Percentiles rank a stretch among this genome's conserved stretches.
Evolutionary conservation across 495 filamentous ascomycete species (phyloP).

Genomic region (Penicillium pancosmium): DNA sequence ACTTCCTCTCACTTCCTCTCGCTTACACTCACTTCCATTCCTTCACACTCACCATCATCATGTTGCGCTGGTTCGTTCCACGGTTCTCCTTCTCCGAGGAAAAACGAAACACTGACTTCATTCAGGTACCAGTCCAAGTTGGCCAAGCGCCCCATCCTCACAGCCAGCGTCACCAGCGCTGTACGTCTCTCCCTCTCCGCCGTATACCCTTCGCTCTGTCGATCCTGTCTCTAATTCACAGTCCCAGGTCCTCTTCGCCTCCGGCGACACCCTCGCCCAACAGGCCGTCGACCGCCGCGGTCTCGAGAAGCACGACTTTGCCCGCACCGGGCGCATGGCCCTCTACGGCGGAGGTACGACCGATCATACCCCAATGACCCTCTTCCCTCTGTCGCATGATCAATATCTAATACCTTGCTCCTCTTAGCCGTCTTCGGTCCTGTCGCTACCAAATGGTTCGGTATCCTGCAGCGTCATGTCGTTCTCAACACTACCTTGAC

Average conservation of each 20-base stretch:
- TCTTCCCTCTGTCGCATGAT: slow-evolving; percentile 4
- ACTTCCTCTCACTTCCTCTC: slow-evolving; percentile 7
- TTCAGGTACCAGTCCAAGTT: slow-evolving; percentile 87
- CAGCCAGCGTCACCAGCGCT: slow-evolving; percentile 83
- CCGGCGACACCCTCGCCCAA: slow-evolving; percentile 90
- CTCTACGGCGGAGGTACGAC: slow-evolving; percentile 84
- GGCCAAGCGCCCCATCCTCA: slow-evolving; percentile 79
- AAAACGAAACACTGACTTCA: slow-evolving; percentile 6
- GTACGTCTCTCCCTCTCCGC: slow-evolving; percentile 43
- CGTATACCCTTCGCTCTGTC: background rate
- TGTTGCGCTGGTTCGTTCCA: slow-evolving; percentile 49
- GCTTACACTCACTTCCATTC: background rate
- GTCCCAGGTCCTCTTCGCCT: slow-evolving; percentile 79
- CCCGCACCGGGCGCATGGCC: slow-evolving; percentile 86
- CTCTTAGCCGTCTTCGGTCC: slow-evolving; percentile 82
- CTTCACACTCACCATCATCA: slow-evolving; percentile 14
- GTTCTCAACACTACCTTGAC: slow-evolving; percentile 62
- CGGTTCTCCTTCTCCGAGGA: background rate
- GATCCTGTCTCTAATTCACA: background rate
- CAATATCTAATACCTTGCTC: slow-evolving; percentile 9
- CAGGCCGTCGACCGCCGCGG: slow-evolving; percentile 87
- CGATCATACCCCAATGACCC: slow-evolving; percentile 19
- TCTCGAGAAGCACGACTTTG: slow-evolving; percentile 74
- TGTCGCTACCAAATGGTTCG: slow-evolving; percentile 86
- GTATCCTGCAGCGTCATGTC: slow-evolving; percentile 72